A percentile compares a stretch with the other conserved stretches of the same genome.
Conservation (phyloP, 1,284 basidiomycete genomes). For the Anthracocystis panici-leucophaei region DNA sequence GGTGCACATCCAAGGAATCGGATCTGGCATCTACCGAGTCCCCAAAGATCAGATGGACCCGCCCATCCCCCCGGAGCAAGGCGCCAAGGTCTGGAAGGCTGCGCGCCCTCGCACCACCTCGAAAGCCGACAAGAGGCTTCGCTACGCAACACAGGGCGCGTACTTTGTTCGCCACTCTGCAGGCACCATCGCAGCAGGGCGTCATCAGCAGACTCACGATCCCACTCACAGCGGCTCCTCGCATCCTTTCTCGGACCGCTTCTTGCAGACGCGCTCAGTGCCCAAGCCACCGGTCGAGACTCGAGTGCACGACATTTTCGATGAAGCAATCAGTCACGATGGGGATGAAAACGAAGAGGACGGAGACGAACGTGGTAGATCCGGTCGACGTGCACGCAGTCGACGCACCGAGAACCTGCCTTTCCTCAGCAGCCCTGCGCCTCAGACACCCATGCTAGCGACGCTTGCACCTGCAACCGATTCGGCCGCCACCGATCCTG, state of each 20-base stretch:
- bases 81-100: conserved; percentile 38
- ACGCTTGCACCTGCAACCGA: background rate
- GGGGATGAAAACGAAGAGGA: conserved; percentile 38
- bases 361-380: conserved; percentile 31
- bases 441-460: conserved; percentile 23
- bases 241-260: conserved; percentile 46
- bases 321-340: conserved; percentile 34
- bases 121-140: conserved; percentile 36
- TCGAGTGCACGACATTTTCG: conserved; percentile 37
- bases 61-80: conserved; percentile 24
- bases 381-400: conserved; percentile 44
- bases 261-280: conserved; percentile 29
- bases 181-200: conserved; percentile 10
- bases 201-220: conserved; percentile 4
- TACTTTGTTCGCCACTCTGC: conserved; percentile 43
- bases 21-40: conserved; percentile 40
- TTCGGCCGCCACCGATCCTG: background rate
- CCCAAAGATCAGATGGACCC: conserved; percentile 38
- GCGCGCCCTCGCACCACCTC: conserved; percentile 33
- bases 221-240: conserved; percentile 13
- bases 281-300: conserved; percentile 38
- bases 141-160: conserved; percentile 43
- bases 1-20: conserved; percentile 67
- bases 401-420: conserved; percentile 52
- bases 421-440: conserved; percentile 49